Evolutionary conservation across 1,139 yeast species (phyloP), one percentile per base, ranked within the genome.

Genomic region (Magnusiomyces fungicola): DNA sequence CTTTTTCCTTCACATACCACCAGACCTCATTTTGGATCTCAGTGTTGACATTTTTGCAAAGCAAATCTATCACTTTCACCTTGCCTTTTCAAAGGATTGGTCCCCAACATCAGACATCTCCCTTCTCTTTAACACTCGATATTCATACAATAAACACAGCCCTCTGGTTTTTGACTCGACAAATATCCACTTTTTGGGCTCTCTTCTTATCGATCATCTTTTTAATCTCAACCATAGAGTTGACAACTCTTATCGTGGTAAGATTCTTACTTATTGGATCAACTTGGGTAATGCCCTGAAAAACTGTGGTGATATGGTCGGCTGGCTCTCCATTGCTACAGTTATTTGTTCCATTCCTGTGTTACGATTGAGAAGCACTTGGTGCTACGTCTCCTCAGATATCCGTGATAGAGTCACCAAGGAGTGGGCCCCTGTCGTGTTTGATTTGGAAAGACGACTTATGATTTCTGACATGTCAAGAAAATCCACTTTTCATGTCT

Each of bases 351-450:
- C 96, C 0, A 81, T 84, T 50, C 95, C 97, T 0, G 75, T 90
- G 2, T 69, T 90, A 52, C 75, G 98, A 55, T 70, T 92, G 47
- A 71, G 78, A 25, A 76, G 78, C 54, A 76, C 89, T 2, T 92
- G 98, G 98, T 71, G 83, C 9, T 70, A 74, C 50, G 87, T 90
- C 3, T 78, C 86, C 12, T 72, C 75, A 16, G 78, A 77, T 36
- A 73, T 79, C 46, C 69, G 87, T 49, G 80, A 79, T 54, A 70
- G 79, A 4, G 78, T 89, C 42, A 78, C 82, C 47, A 81, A 81
- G 52, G 95, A 86, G 59, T 92, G 97, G 97, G 88, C 95, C 0
- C 96, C 95, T 0, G 95, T 92, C 24, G 81, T 89, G 25, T 88
- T 86, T 67, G 97, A 90, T 62, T 72, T 90, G 43, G 95, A 88